A percentile compares a stretch with the other conserved stretches of the same genome.
Conservation (phyloP, 1,284 basidiomycete genomes). For the Cryptococcus hybrid region DNA sequence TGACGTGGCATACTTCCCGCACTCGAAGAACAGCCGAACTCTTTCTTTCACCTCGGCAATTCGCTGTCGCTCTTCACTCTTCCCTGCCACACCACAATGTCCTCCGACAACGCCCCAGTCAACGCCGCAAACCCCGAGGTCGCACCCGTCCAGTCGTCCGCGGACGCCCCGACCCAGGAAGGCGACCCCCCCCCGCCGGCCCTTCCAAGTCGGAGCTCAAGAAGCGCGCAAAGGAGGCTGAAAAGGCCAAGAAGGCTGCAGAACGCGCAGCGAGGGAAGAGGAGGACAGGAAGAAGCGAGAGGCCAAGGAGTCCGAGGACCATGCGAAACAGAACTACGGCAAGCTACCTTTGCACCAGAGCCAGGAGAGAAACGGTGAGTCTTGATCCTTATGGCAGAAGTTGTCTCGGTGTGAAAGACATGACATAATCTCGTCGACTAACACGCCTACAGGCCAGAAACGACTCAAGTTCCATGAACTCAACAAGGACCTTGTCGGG, state of each 20-base stretch:
- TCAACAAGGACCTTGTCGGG: conserved; percentile 69
- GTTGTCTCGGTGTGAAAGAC: not conserved
- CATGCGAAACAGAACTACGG: conserved; percentile 86
- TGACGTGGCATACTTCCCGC: too few relatives aligned
- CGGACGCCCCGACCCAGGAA: conserved; percentile 12
- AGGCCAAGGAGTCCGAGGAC: conserved; percentile 75
- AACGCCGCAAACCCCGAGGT: conserved; percentile 10
- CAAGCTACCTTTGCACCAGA: conserved; percentile 86
- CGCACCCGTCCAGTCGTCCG: conserved; percentile 1
- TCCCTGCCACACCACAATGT: conserved; percentile 5
- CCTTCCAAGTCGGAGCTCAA: conserved; percentile 90
- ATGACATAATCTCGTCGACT: not conserved
- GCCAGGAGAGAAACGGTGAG: conserved; percentile 61
- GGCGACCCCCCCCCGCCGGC: conserved; percentile 25
- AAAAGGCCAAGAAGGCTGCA: conserved; percentile 88
- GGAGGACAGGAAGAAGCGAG: conserved; percentile 70
- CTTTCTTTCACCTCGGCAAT: too few relatives aligned
- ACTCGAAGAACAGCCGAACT: too few relatives aligned
- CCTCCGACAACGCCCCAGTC: conserved; percentile 8
- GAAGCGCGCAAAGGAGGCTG: conserved; percentile 86
- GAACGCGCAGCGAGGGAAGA: conserved; percentile 76
- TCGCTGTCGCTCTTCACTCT: too few relatives aligned
- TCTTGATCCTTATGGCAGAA: not conserved
- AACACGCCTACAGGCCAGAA: conserved; percentile 49
- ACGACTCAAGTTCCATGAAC: conserved; percentile 62